Conservation (phyloP, 2,329 filamentous ascomycete genomes). For the Mycosphaerella sp. region DNA sequence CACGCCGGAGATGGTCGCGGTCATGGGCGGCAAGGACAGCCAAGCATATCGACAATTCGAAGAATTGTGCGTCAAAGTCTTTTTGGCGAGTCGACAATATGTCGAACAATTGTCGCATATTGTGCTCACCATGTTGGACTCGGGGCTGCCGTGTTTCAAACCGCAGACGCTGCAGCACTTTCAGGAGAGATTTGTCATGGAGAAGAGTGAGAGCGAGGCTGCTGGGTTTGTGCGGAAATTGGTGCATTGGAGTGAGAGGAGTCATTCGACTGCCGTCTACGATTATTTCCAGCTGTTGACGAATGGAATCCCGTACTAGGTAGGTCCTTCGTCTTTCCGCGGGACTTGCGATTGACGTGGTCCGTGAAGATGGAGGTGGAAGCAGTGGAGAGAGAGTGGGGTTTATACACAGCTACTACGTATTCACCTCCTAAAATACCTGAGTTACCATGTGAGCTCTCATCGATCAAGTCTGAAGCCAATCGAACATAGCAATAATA, state of each 20-base stretch:
- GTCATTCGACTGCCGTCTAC: slow-evolving; percentile 88
- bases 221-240: slow-evolving; percentile 89
- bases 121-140: slow-evolving; percentile 91
- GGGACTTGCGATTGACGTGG: no score
- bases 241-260: slow-evolving; percentile 83
- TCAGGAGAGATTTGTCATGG: slow-evolving; percentile 83
- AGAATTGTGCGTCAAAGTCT: slow-evolving; percentile 91
- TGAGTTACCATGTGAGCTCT: no score
- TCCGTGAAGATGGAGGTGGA: no score
- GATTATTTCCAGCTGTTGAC: slow-evolving; percentile 97
- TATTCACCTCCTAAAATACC: no score
- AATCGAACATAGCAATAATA: no score
- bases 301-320: slow-evolving; percentile 89
- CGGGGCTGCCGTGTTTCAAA: slow-evolving; percentile 94
- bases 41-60: slow-evolving; percentile 95
- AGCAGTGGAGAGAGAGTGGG: no score
- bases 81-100: slow-evolving; percentile 79
- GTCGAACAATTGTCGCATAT: slow-evolving; percentile 84
- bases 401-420: no score
- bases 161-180: slow-evolving; percentile 92
- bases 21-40: slow-evolving; percentile 83
- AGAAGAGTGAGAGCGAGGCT: slow-evolving; percentile 85
- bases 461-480: no score
- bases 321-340: background rate
- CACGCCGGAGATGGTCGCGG: slow-evolving; percentile 95